These are phyloP conservation scores for Yamadazyma jaroonii DNA, from an alignment of 1,139 yeast species.

Conservation along the genomic window DNA sequence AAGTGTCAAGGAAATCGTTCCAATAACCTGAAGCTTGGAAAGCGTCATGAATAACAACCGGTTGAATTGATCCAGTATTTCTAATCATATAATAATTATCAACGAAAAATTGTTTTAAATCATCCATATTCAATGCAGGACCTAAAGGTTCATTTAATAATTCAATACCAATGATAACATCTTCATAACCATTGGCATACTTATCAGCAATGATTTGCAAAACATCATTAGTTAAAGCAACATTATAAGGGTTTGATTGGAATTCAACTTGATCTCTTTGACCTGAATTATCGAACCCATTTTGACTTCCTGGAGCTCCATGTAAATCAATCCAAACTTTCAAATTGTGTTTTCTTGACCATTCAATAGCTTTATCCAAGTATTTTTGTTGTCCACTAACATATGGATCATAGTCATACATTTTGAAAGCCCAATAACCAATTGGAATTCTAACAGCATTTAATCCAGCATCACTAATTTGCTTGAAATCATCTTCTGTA, in stretches of 20 bases:
- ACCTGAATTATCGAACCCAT: constrained; percentile 96
- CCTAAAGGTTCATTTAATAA: constrained; percentile 90
- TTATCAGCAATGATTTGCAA: constrained; percentile 46
- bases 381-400: constrained; percentile 79
- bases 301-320: constrained; percentile 97
- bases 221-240: constrained; percentile 51
- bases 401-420: constrained; percentile 71
- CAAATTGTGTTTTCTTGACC: constrained; percentile 64
- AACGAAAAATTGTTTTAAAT: constrained; percentile 54
- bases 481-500: constrained; percentile 66
- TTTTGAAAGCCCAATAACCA: constrained; percentile 92
- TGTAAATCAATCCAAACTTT: constrained; percentile 92
- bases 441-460: constrained; percentile 88
- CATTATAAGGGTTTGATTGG: constrained; percentile 49
- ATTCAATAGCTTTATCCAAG: constrained; percentile 70
- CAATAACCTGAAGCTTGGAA: constrained; percentile 64
- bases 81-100: constrained; percentile 57
- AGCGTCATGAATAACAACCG: constrained; percentile 70
- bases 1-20: constrained; percentile 45
- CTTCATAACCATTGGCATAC: constrained; percentile 66
- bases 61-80: constrained; percentile 44
- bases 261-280: constrained; percentile 62
- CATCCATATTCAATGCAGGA: constrained; percentile 55
- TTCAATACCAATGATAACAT: constrained; percentile 81
- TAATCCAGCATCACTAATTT: constrained; percentile 65